These are phyloP conservation scores for Cronartium ribicola DNA, from an alignment of 1,284 basidiomycete species.

Conservation along the genomic window DNA sequence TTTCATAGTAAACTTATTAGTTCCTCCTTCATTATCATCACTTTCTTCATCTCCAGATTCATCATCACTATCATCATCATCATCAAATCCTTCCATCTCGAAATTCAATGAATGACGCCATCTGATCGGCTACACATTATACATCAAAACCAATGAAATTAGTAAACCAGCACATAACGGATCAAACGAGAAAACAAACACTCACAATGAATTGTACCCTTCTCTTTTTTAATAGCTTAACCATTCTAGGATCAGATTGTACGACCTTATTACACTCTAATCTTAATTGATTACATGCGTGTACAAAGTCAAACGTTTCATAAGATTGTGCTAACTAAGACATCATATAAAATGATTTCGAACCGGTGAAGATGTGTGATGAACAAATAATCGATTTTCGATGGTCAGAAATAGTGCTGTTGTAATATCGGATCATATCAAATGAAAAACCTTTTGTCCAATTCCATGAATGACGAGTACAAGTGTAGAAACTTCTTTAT, in stretches of 20 bases:
- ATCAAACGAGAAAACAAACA: background rate
- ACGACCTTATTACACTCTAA: constrained; percentile 44
- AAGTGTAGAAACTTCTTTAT: constrained; percentile 46
- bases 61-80: constrained; percentile 43
- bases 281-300: constrained; percentile 48
- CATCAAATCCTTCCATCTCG: constrained; percentile 44
- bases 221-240: constrained; percentile 45
- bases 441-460: constrained; percentile 46
- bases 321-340: constrained; percentile 46
- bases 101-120: constrained; percentile 48
- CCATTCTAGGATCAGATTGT: constrained; percentile 44
- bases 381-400: background rate
- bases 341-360: background rate
- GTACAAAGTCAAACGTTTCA: constrained; percentile 48
- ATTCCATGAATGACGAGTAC: constrained; percentile 49
- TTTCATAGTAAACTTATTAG: constrained; percentile 46
- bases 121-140: constrained; percentile 44
- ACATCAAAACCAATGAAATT: background rate
- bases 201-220: constrained; percentile 47
- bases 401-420: no score
- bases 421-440: no score
- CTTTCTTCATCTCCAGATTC: constrained; percentile 36
- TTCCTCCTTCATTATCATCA: constrained; percentile 3
- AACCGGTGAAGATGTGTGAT: background rate
- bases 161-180: background rate